Evolutionary conservation across 2,329 filamentous ascomycete genomes (phyloP).

Genomic region (Ceratocystis destructans): DNA sequence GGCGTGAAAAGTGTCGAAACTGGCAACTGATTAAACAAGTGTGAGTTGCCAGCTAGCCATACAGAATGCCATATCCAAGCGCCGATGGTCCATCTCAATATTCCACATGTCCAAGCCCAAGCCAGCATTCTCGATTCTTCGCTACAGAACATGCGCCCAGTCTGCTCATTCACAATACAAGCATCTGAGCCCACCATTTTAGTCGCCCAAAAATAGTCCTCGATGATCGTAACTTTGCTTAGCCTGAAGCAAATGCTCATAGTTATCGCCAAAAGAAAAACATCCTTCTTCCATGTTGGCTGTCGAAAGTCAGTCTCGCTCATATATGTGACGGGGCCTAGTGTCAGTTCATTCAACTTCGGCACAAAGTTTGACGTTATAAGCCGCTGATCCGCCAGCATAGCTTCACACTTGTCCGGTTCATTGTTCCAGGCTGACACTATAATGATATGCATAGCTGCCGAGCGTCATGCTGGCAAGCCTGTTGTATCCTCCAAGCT

Average conservation of each 20-base stretch:
- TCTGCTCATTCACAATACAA: slow-evolving; percentile 30
- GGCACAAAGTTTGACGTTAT: slow-evolving; percentile 25
- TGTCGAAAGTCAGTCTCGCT: slow-evolving; percentile 39
- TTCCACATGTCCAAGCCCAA: background rate
- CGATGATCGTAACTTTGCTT: slow-evolving; percentile 39
- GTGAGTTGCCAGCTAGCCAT: no score
- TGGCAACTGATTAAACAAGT: no score
- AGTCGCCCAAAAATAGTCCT: slow-evolving; percentile 34
- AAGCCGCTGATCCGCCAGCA: slow-evolving; percentile 12
- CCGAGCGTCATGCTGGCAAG: slow-evolving; percentile 21
- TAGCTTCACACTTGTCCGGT: slow-evolving; percentile 10
- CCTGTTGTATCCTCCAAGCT: slow-evolving; percentile 22
- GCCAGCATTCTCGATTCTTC: background rate
- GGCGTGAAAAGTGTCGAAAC: no score
- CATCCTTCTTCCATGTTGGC: slow-evolving; percentile 29
- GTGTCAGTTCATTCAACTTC: slow-evolving; percentile 28
- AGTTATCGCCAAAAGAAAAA: slow-evolving; percentile 34
- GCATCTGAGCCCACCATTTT: slow-evolving; percentile 39
- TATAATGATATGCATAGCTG: slow-evolving; percentile 13
- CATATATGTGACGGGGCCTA: slow-evolving; percentile 33
- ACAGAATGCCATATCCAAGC: no score
- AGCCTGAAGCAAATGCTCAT: slow-evolving; percentile 29
- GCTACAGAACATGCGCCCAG: slow-evolving; percentile 30
- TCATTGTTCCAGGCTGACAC: slow-evolving; percentile 13
- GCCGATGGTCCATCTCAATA: no score